Evolutionary conservation across 805 yeast species (phyloP).

Genomic region (Saturnispora saitoi): DNA sequence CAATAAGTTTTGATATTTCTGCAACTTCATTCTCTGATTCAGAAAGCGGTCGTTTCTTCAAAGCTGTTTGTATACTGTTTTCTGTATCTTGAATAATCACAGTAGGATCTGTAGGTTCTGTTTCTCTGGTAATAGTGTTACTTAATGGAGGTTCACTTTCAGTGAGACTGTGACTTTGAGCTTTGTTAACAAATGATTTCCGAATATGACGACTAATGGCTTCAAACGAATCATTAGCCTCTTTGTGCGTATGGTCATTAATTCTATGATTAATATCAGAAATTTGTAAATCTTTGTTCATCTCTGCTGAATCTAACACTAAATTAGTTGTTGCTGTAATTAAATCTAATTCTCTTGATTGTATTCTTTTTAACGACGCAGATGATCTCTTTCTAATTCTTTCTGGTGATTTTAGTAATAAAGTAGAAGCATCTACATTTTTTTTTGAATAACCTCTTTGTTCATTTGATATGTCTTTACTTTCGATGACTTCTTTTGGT

Average conservation of each 20-base stretch:
- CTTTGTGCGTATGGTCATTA: not conserved
- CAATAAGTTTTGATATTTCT: slow-evolving; percentile 17
- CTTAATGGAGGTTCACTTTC: not conserved
- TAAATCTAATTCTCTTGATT: slow-evolving; percentile 15
- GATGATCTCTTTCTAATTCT: slow-evolving; percentile 12
- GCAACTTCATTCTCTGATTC: slow-evolving; percentile 15
- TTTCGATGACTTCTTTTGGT: not conserved
- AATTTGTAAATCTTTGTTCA: too few relatives aligned
- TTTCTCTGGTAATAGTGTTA: not conserved
- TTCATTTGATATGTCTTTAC: not conserved
- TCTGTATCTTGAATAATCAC: not conserved
- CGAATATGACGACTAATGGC: slow-evolving; percentile 25
- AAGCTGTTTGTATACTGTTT: not conserved
- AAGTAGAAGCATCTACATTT: slow-evolving; percentile 9
- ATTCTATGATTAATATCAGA: not conserved
- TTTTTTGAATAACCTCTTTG: too few relatives aligned
- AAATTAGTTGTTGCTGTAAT: slow-evolving; percentile 14
- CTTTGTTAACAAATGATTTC: slow-evolving; percentile 24
- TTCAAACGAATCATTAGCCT: slow-evolving; percentile 23
- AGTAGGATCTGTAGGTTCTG: slow-evolving; percentile 5
- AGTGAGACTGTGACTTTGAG: not conserved
- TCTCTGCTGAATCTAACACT: slow-evolving; percentile 5
- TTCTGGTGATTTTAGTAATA: slow-evolving; percentile 21
- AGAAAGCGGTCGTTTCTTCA: not conserved
- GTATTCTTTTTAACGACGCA: slow-evolving; percentile 17